A percentile compares a stretch with the other conserved stretches of the same genome.
Evolutionary conservation across 768 basidiomycete species (phyloP).

Genomic region (Tremella yokohamensis): DNA sequence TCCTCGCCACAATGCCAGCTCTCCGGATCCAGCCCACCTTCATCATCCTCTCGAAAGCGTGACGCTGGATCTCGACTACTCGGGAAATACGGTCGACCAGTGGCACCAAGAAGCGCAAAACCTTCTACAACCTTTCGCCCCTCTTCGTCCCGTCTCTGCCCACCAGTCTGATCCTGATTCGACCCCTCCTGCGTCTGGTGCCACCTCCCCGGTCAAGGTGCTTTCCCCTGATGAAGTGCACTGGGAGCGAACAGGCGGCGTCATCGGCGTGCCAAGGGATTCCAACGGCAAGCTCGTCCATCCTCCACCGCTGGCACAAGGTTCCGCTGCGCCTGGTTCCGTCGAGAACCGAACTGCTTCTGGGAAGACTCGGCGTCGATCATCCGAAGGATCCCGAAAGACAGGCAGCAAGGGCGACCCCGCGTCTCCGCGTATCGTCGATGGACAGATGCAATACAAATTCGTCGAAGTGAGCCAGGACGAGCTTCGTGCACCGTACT

Average conservation of each 20-base stretch:
- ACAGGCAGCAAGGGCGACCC: too few relatives aligned
- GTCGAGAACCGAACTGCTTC: too few relatives aligned
- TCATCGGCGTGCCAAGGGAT: neutral
- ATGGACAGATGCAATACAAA: too few relatives aligned
- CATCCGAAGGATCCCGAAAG: too few relatives aligned
- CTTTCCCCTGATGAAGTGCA: neutral
- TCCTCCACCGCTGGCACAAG: neutral
- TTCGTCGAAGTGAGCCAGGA: too few relatives aligned
- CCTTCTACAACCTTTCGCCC: neutral
- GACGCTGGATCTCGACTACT: neutral
- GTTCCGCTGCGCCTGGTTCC: neutral
- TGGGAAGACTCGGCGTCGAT: too few relatives aligned
- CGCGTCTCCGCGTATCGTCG: too few relatives aligned
- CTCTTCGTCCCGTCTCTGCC: neutral
- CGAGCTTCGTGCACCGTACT: too few relatives aligned
- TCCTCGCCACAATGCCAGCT: neutral
- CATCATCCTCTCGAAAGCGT: neutral
- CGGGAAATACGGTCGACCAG: neutral
- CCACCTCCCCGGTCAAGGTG: neutral
- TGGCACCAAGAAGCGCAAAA: conserved; percentile 1
- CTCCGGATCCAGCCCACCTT: neutral
- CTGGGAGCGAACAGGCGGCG: neutral
- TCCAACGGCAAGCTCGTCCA: neutral
- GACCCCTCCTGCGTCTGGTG: neutral
- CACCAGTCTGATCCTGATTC: neutral